phyloP scores from a whole-genome alignment of 106 monocot species.

The Gastrodia elata region DNA sequence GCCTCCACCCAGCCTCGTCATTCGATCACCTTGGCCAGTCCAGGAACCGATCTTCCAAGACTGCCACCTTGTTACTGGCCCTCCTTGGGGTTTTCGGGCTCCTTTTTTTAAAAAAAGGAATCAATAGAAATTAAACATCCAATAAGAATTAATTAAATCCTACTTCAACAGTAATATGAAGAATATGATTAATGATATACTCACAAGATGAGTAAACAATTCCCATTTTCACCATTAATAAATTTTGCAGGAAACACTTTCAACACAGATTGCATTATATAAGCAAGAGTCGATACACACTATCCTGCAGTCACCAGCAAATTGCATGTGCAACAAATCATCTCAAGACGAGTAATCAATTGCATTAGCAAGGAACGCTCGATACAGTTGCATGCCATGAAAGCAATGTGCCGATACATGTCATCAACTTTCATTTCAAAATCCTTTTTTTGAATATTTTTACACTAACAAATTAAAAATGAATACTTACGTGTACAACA shows the following conservation, averaged over 20 bases:
- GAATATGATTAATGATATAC: conserved; percentile 1
- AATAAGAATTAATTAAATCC: too few species aligned
- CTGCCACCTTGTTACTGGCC: too few species aligned
- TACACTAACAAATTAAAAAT: too few species aligned
- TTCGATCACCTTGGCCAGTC: too few species aligned
- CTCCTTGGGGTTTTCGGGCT: too few species aligned
- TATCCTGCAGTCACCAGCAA: neutral
- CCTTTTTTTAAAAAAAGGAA: too few species aligned
- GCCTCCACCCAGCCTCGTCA: too few species aligned
- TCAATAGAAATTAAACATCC: too few species aligned
- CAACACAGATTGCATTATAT: neutral
- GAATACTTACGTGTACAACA: neutral
- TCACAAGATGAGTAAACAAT: neutral
- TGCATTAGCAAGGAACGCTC: conserved; percentile 4
- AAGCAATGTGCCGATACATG: conserved; percentile 2
- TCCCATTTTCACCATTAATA: neutral
- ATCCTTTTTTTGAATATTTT: too few species aligned
- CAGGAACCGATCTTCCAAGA: too few species aligned
- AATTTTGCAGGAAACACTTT: conserved; percentile 7
- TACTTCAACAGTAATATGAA: neutral
- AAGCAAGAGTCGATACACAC: conserved; percentile 2
- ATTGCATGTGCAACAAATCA: neutral
- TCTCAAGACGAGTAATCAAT: too few species aligned
- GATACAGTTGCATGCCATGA: neutral
- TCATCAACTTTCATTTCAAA: neutral